These are phyloP conservation scores for Fagopyrum tataricum DNA, from an alignment of 148 eudicot species.

Conservation along the genomic window DNA sequence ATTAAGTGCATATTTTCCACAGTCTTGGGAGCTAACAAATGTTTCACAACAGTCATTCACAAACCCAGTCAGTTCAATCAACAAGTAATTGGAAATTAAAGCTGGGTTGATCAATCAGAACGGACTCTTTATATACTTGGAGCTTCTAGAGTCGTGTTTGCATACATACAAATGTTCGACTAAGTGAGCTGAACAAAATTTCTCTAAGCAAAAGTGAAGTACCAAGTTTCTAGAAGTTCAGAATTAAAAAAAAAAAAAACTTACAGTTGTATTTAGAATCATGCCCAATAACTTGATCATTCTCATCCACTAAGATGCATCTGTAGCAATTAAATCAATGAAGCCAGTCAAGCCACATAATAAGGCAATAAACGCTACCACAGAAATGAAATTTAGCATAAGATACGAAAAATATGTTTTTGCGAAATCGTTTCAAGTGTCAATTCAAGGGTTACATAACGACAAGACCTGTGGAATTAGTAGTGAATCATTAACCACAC, in stretches of 20 bases:
- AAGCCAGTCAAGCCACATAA: constrained; percentile 3
- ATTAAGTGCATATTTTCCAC: no score
- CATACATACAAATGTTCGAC: background rate
- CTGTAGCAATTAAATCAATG: constrained; percentile 34
- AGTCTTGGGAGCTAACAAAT: background rate
- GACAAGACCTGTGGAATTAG: background rate
- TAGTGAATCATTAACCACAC: background rate
- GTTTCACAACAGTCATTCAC: background rate
- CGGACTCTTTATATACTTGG: background rate
- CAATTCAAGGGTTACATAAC: background rate
- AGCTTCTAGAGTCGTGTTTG: background rate
- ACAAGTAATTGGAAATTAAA: background rate
- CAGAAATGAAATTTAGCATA: background rate
- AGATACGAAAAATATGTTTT: background rate
- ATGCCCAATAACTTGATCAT: constrained; percentile 79
- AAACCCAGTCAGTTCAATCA: background rate
- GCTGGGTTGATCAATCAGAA: background rate
- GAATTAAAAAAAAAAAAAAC: constrained; percentile 25
- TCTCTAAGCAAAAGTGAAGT: background rate
- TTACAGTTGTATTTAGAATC: constrained; percentile 94
- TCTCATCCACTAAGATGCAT: constrained; percentile 94
- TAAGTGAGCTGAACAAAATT: background rate
- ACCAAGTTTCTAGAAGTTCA: background rate
- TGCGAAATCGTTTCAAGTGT: background rate
- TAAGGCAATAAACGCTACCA: background rate